Evolutionary conservation across 495 filamentous ascomycete species (phyloP).

Genomic region (Xylona heveae): DNA sequence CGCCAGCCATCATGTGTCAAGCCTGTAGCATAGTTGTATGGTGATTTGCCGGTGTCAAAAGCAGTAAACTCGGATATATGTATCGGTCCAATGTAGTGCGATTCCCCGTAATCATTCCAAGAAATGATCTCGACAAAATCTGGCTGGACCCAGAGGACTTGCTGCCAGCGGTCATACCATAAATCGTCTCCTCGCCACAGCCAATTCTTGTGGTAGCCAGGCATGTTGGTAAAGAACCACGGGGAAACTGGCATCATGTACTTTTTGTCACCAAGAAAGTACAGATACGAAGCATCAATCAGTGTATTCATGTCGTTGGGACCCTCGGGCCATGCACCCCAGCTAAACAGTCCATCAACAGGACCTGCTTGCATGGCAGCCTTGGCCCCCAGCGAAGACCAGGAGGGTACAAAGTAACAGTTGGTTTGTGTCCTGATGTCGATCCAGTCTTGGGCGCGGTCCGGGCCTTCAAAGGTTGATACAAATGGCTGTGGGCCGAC

Average conservation of each 20-base stretch:
- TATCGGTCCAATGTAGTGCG: slow-evolving; percentile 48
- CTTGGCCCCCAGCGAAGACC: slow-evolving; percentile 23
- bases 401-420: slow-evolving; percentile 39
- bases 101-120: slow-evolving; percentile 67
- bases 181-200: slow-evolving; percentile 46
- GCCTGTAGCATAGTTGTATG: slow-evolving; percentile 26
- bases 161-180: slow-evolving; percentile 57
- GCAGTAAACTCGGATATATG: too few species aligned
- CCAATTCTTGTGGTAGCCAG: slow-evolving; percentile 54
- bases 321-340: slow-evolving; percentile 56
- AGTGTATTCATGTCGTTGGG: slow-evolving; percentile 26
- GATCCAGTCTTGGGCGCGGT: slow-evolving; percentile 33
- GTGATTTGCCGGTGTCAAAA: slow-evolving; percentile 15
- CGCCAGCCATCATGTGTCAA: slow-evolving; percentile 34
- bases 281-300: slow-evolving; percentile 32
- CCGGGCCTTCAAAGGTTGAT: slow-evolving; percentile 49
- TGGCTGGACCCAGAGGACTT: slow-evolving; percentile 39
- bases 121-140: slow-evolving; percentile 32
- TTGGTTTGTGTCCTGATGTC: slow-evolving; percentile 27
- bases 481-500: slow-evolving; percentile 37
- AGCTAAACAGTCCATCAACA: slow-evolving; percentile 43
- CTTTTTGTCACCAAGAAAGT: slow-evolving; percentile 28
- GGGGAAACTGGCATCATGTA: slow-evolving; percentile 70
- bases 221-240: slow-evolving; percentile 55
- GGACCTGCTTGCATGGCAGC: slow-evolving; percentile 21